Evolutionary conservation across 352 stramenopile species (phyloP).

Genomic region (Blastocystis sp.): DNA sequence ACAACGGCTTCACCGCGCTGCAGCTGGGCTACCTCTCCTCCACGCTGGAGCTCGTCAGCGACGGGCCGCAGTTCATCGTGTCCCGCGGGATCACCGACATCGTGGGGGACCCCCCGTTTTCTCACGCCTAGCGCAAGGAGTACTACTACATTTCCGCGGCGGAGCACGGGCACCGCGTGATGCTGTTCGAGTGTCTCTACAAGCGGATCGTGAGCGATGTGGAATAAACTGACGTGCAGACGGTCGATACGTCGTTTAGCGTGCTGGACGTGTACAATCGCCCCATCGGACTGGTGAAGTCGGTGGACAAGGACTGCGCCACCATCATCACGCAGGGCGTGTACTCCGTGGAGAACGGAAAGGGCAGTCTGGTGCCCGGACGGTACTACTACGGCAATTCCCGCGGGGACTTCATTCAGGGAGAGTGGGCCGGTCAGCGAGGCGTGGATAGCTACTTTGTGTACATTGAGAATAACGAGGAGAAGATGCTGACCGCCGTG

Average conservation of each 20-base stretch:
- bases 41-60: conserved; percentile 24
- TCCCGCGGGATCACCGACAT: conserved; percentile 19
- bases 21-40: conserved; percentile 15
- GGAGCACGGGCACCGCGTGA: conserved; percentile 21
- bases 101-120: neutral
- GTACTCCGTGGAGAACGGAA: neutral
- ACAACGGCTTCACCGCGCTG: conserved; percentile 53
- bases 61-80: conserved; percentile 51
- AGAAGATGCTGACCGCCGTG: conserved; percentile 55
- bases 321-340: conserved; percentile 34
- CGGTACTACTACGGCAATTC: conserved; percentile 65
- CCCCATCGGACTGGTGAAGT: conserved; percentile 27
- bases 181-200: conserved; percentile 50
- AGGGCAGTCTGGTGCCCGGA: neutral
- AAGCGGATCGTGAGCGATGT: neutral
- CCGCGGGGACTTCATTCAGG: conserved; percentile 34
- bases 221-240: neutral
- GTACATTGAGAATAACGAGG: conserved; percentile 64
- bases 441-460: conserved; percentile 64
- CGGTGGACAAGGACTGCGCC: neutral
- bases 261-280: conserved; percentile 59
- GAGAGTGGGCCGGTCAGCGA: conserved; percentile 32
- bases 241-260: conserved; percentile 38
- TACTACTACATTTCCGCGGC: conserved; percentile 61
- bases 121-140: conserved; percentile 13